These are phyloP conservation scores for Mortierella sp. DNA, from an alignment of 371 early-diverging fungal species.

Conservation along the genomic window DNA sequence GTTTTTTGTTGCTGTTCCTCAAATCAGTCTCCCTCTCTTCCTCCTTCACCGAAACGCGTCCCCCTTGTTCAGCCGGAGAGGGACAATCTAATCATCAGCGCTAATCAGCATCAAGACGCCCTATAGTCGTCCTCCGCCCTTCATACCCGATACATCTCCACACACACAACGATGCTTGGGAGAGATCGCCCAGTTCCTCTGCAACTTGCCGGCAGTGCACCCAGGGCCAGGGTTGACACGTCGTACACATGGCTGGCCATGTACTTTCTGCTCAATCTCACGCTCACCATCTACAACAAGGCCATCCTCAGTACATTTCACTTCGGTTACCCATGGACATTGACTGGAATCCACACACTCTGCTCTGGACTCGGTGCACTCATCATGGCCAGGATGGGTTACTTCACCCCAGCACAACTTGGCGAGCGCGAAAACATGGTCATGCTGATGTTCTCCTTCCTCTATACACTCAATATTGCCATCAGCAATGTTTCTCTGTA, in stretches of 20 bases:
- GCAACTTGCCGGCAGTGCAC: slow-evolving; percentile 6
- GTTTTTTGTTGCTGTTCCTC: too few species aligned
- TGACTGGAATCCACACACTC: slow-evolving; percentile 87
- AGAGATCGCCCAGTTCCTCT: slow-evolving; percentile 5
- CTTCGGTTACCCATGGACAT: slow-evolving; percentile 89
- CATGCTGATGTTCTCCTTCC: slow-evolving; percentile 83
- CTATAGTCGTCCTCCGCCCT: too few species aligned
- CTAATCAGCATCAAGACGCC: too few species aligned
- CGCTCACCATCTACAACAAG: slow-evolving; percentile 89
- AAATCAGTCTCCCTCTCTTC: neutral
- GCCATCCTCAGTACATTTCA: slow-evolving; percentile 75
- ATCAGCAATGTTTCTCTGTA: slow-evolving; percentile 87
- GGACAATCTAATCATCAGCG: too few species aligned
- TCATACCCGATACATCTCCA: too few species aligned
- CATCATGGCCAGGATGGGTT: slow-evolving; percentile 59
- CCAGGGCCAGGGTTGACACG: slow-evolving; percentile 34
- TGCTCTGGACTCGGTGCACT: slow-evolving; percentile 76
- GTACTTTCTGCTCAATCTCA: slow-evolving; percentile 82
- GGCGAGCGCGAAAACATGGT: slow-evolving; percentile 70
- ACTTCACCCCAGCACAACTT: slow-evolving; percentile 71
- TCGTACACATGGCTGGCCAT: slow-evolving; percentile 69
- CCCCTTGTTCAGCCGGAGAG: too few species aligned
- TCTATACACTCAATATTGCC: slow-evolving; percentile 92
- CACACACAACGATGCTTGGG: neutral
- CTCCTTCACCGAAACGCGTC: neutral